Conservation (phyloP, 371 early-diverging fungal genomes). For the Apophysomyces elegans region DNA sequence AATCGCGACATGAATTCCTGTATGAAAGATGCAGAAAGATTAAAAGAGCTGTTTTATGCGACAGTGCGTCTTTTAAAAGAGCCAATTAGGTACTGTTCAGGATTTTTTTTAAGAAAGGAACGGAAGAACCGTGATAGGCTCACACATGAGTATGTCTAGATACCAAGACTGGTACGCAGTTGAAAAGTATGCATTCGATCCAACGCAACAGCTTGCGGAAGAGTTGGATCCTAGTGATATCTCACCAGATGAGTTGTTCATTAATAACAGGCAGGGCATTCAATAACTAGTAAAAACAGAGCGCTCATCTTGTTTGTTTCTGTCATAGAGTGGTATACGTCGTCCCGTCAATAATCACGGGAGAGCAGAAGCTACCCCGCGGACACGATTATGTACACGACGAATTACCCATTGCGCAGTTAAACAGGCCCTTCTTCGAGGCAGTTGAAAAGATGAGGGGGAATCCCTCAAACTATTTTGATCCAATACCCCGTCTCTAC, state of each 20-base stretch:
- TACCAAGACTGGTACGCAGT: background rate
- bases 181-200: background rate
- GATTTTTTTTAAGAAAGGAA: background rate
- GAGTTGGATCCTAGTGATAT: background rate
- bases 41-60: constrained; percentile 40
- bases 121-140: background rate
- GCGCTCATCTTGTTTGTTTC: background rate
- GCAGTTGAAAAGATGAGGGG: constrained; percentile 42
- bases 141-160: background rate
- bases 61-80: constrained; percentile 38
- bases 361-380: constrained; percentile 40
- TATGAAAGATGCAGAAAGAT: constrained; percentile 42
- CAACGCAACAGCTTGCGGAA: background rate
- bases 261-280: background rate
- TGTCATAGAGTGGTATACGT: constrained; percentile 41
- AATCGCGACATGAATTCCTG: constrained; percentile 44
- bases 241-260: background rate
- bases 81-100: constrained; percentile 30
- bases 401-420: constrained; percentile 37
- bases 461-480: constrained; percentile 26
- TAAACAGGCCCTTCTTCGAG: constrained; percentile 52
- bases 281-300: background rate
- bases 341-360: constrained; percentile 42
- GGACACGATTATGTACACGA: constrained; percentile 35
- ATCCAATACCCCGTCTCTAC: constrained; percentile 44